These are phyloP conservation scores for Jaminaea rosea DNA, from an alignment of 1,284 basidiomycete genomes.

Conservation along the genomic window DNA sequence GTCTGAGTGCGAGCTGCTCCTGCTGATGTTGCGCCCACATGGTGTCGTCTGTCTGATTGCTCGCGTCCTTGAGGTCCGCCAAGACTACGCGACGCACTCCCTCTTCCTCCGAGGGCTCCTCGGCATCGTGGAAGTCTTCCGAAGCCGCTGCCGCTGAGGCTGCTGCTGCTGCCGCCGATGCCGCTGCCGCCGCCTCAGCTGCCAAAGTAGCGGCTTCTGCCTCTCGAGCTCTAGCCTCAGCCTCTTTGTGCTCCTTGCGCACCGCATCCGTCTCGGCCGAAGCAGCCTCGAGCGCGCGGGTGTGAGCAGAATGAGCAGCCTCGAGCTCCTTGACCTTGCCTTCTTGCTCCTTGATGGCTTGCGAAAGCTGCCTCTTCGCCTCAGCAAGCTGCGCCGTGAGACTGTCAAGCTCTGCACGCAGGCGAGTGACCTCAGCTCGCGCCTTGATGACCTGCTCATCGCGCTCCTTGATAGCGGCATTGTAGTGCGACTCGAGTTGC, in stretches of 20 bases:
- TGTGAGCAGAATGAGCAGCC: background rate
- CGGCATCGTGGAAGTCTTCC: conserved; percentile 19
- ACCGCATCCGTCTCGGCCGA: conserved; percentile 3
- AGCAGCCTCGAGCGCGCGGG: background rate
- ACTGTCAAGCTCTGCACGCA: conserved; percentile 15
- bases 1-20: conserved; percentile 2
- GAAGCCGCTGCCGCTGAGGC: conserved; percentile 21
- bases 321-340: background rate
- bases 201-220: conserved; percentile 16
- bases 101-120: background rate
- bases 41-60: conserved; percentile 30
- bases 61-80: conserved; percentile 22
- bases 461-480: background rate
- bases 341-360: background rate
- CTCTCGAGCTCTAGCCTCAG: conserved; percentile 15
- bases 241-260: conserved; percentile 20
- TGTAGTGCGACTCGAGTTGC: conserved; percentile 1
- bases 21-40: conserved; percentile 20
- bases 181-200: no score
- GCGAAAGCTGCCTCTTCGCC: background rate
- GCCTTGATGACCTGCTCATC: conserved; percentile 12
- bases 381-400: conserved; percentile 8
- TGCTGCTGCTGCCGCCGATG: conserved; percentile 13
- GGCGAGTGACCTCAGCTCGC: conserved; percentile 17
- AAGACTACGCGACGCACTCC: conserved; percentile 4